Evolutionary conservation across 2,329 filamentous ascomycete species (phyloP).

Genomic region (Rhynchosporium agropyri): DNA sequence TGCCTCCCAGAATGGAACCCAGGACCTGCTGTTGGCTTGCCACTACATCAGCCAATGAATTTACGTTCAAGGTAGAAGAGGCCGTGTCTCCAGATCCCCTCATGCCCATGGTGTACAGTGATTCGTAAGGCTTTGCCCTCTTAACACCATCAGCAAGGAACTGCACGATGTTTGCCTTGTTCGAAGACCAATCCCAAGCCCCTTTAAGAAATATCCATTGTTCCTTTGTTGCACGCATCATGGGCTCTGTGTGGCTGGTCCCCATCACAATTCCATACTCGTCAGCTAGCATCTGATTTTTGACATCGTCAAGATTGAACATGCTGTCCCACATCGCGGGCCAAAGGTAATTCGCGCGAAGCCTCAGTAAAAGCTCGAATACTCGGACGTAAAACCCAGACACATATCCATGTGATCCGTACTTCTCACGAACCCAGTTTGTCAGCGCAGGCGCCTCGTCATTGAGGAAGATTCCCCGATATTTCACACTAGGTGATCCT

Average conservation of each 20-base stretch:
- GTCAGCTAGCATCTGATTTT: constrained; percentile 67
- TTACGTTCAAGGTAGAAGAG: constrained; percentile 55
- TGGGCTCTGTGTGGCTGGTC: constrained; percentile 71
- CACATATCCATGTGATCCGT: constrained; percentile 39
- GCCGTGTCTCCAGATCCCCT: constrained; percentile 68
- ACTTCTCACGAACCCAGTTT: constrained; percentile 59
- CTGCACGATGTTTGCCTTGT: constrained; percentile 66
- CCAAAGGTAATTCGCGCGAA: constrained; percentile 76
- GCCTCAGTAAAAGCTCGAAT: constrained; percentile 69
- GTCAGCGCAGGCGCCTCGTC: constrained; percentile 61
- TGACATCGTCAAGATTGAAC: constrained; percentile 69
- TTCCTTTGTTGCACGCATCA: constrained; percentile 62
- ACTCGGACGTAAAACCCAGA: constrained; percentile 62
- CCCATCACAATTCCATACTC: constrained; percentile 72
- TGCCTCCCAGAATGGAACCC: constrained; percentile 49
- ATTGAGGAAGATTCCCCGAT: constrained; percentile 60
- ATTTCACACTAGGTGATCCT: constrained; percentile 55
- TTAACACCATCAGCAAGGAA: constrained; percentile 68
- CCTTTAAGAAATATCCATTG: constrained; percentile 54
- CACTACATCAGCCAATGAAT: constrained; percentile 61
- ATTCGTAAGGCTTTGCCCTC: constrained; percentile 65
- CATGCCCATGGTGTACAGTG: constrained; percentile 68
- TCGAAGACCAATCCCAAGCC: constrained; percentile 68
- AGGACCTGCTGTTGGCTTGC: constrained; percentile 60
- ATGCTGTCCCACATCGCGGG: constrained; percentile 70